Percentiles rank a stretch among this genome's conserved stretches.
phyloP scores from a whole-genome alignment of 345 rosid genomes.

The Salix koriyanagi region DNA sequence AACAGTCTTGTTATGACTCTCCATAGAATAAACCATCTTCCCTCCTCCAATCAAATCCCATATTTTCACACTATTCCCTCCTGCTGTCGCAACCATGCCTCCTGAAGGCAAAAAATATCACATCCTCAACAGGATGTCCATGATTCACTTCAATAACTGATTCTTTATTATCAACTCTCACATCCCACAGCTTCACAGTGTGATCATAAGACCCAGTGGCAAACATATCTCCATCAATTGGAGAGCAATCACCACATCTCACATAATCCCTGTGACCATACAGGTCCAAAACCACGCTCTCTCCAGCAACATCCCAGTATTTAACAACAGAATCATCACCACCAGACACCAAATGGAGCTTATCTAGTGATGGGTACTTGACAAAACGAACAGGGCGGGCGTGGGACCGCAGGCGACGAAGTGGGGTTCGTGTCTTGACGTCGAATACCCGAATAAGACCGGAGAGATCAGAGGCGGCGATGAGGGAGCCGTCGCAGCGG shows the following conservation, averaged over 20 bases:
- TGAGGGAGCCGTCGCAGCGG: constrained; percentile 78
- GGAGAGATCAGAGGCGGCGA: constrained; percentile 82
- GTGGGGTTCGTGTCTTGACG: constrained; percentile 59
- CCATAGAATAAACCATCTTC: constrained; percentile 72
- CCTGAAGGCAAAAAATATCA: constrained; percentile 84
- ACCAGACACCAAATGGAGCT: constrained; percentile 83
- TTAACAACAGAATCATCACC: constrained; percentile 89
- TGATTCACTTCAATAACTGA: constrained; percentile 68
- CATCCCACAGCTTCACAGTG: constrained; percentile 86
- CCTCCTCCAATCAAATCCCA: constrained; percentile 95
- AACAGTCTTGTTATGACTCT: constrained; percentile 91
- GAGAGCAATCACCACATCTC: constrained; percentile 85
- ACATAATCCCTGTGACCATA: constrained; percentile 87
- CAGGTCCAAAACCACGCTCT: constrained; percentile 51
- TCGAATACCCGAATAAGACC: constrained; percentile 75
- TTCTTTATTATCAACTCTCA: constrained; percentile 49
- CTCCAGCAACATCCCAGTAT: constrained; percentile 89
- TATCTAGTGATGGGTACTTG: constrained; percentile 66
- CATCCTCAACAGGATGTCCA: constrained; percentile 84
- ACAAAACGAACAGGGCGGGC: constrained; percentile 72
- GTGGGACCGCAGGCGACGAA: constrained; percentile 83
- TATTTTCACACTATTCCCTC: constrained; percentile 72
- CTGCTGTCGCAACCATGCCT: constrained; percentile 75
- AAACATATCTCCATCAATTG: constrained; percentile 55
- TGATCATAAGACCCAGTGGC: constrained; percentile 93